phyloP scores from a whole-genome alignment of 305 asterid genomes.

The Stenogyne calaminthoides region DNA sequence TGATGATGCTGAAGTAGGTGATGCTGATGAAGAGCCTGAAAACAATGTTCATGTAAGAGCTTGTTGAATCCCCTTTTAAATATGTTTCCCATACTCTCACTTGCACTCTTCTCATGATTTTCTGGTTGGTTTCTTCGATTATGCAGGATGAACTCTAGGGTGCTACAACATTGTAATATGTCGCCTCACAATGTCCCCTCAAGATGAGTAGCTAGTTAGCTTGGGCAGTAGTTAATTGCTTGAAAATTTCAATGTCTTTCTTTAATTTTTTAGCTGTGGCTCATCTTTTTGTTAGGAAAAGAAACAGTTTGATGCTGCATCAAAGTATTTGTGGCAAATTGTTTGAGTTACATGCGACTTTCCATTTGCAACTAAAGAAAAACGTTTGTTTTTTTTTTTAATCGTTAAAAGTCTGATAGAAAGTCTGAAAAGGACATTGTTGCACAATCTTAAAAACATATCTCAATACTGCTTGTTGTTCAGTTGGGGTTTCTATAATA shows the following conservation, averaged over 20 bases:
- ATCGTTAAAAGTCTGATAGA: neutral
- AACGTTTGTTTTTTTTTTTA: neutral
- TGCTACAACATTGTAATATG: neutral
- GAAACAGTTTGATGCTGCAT: constrained; percentile 15
- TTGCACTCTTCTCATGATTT: neutral
- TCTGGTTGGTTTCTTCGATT: neutral
- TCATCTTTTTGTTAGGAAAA: constrained; percentile 27
- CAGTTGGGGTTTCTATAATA: neutral
- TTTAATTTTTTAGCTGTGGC: constrained; percentile 36
- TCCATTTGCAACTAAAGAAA: neutral
- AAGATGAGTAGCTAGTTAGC: constrained; percentile 21
- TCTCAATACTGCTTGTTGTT: neutral
- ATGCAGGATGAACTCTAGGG: constrained; percentile 79
- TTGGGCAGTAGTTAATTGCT: constrained; percentile 5
- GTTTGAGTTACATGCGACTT: constrained; percentile 26
- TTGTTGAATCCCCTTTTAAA: neutral
- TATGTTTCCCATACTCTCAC: neutral
- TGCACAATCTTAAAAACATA: neutral
- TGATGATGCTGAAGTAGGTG: constrained; percentile 40
- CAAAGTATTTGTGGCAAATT: constrained; percentile 35
- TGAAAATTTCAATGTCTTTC: neutral
- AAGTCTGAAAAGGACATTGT: neutral
- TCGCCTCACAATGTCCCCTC: constrained; percentile 24
- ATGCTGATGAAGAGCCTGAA: constrained; percentile 53
- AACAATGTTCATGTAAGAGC: constrained; percentile 62